Base-by-base conservation (phyloP, 768 basidiomycete species). In the Exidia glandulosa region DNA sequence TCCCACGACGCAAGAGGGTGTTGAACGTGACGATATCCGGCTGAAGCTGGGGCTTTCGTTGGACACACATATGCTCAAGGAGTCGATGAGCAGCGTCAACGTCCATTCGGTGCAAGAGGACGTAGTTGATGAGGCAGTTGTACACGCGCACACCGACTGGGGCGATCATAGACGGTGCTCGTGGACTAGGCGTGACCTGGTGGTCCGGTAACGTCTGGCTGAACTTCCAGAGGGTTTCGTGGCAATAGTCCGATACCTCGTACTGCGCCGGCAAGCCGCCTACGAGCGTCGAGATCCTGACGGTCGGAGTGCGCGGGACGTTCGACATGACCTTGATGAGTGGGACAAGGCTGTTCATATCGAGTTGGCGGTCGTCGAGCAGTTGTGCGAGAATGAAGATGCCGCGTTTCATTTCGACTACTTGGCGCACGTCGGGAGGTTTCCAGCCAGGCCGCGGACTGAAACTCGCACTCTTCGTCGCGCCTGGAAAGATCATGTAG, bases 61-160 rank as follows among this genome's bases (percentile, higher is more conserved):
- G 61, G 19, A 71, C 63, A 23, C 72, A 73, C 81, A 88, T 84
- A 63, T 87, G 81, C 13, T 77, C 63, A 12, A 88, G 67, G 14
- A 89, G 70, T 12, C 67, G 63, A 14, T 76, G 68, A 0, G 81
- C 85, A 29, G 81, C 72, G 1, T 66, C 60, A 19, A 78, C 70
- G 4, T 84, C 84, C 41, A 76, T 71, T n/a, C 79, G 77, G 64
- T 86, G 78, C 7, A 80, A 79, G 34, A 91, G 75, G 3, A 83
- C 74, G 68, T 88, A 90, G 62, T 86, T 77, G 3, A 90, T 64
- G 30, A 91, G 77, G 0, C 81, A 66, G 67, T 88, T 86, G 69
- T 83, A 86, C 1, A 77, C 71, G 25, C 71, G 67, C 10, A 75
- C 60, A 41, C 75, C 71, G 6, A 82, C 66, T 0, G 69, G 68